Evolutionary conservation across 2,329 filamentous ascomycete genomes (phyloP).

Genomic region (Stylonectria norvegica): DNA sequence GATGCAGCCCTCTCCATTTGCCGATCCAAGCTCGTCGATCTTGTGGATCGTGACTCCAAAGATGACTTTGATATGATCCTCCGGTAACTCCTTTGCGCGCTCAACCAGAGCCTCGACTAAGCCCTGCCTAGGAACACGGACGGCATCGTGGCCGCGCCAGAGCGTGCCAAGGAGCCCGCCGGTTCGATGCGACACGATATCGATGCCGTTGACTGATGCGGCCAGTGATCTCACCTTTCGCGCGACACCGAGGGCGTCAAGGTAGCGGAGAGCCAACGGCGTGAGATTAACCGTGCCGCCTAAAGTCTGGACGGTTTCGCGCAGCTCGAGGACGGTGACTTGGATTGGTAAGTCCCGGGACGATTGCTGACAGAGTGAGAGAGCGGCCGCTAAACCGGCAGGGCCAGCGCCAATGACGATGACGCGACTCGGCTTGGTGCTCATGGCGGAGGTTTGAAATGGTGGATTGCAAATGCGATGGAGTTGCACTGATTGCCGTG

Average conservation of each 20-base stretch:
- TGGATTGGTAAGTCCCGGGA: slow-evolving; percentile 25
- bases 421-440: slow-evolving; percentile 9
- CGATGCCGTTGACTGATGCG: slow-evolving; percentile 20
- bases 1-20: slow-evolving; percentile 1
- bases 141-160: slow-evolving; percentile 21
- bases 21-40: slow-evolving; percentile 11
- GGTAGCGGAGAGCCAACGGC: slow-evolving; percentile 42
- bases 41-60: slow-evolving; percentile 15
- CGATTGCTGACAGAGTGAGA: slow-evolving; percentile 43
- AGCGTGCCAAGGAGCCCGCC: slow-evolving; percentile 22
- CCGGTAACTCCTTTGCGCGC: slow-evolving; percentile 4
- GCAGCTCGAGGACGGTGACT: slow-evolving; percentile 47
- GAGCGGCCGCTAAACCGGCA: slow-evolving; percentile 47
- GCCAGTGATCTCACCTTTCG: slow-evolving; percentile 18
- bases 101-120: slow-evolving; percentile 26
- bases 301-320: slow-evolving; percentile 41
- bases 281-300: slow-evolving; percentile 46
- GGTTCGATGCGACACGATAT: slow-evolving; percentile 29
- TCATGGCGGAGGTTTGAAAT: no score
- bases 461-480: no score
- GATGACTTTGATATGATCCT: slow-evolving; percentile 10
- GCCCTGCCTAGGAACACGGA: slow-evolving; percentile 27
- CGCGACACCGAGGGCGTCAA: slow-evolving; percentile 39
- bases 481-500: no score
- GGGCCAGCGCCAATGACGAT: slow-evolving; percentile 51